A percentile compares a stretch with the other conserved stretches of the same genome.
Evolutionary conservation across 75 land plant genomes (phyloP).

Genomic region (Pinus taeda): DNA sequence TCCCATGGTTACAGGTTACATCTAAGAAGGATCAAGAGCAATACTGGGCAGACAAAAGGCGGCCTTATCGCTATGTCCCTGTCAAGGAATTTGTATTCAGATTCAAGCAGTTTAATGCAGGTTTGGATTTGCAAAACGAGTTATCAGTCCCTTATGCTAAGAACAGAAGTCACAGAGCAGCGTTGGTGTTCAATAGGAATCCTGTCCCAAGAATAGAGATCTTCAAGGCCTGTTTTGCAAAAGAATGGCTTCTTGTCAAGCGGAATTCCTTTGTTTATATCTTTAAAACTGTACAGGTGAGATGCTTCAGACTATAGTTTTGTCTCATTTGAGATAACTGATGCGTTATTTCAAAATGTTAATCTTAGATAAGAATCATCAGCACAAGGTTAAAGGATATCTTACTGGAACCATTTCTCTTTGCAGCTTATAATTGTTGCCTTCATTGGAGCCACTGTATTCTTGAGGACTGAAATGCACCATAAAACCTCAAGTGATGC

Average conservation of each 20-base stretch:
- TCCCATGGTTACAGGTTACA: constrained; percentile 56
- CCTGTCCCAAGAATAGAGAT: constrained; percentile 61
- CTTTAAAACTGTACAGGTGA: constrained; percentile 51
- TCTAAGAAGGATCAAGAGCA: constrained; percentile 92
- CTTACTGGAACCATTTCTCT: background rate
- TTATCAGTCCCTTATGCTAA: constrained; percentile 69
- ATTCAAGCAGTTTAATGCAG: constrained; percentile 72
- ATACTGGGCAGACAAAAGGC: constrained; percentile 67
- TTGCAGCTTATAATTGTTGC: constrained; percentile 64
- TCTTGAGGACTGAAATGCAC: constrained; percentile 60
- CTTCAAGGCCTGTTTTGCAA: constrained; percentile 62
- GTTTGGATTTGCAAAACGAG: constrained; percentile 39
- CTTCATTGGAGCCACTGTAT: constrained; percentile 59
- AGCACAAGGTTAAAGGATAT: constrained; percentile 7
- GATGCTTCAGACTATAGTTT: background rate
- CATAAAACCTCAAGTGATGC: constrained; percentile 44
- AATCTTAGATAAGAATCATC: background rate
- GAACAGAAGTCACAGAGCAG: constrained; percentile 60
- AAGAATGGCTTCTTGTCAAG: constrained; percentile 79
- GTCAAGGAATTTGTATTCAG: constrained; percentile 62
- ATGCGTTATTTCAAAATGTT: background rate
- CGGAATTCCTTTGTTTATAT: constrained; percentile 80
- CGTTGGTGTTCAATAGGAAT: constrained; percentile 51
- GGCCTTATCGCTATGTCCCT: constrained; percentile 66
- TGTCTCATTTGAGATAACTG: background rate